Base-by-base conservation (phyloP, 768 basidiomycete species). In the Hericium alpestre region DNA sequence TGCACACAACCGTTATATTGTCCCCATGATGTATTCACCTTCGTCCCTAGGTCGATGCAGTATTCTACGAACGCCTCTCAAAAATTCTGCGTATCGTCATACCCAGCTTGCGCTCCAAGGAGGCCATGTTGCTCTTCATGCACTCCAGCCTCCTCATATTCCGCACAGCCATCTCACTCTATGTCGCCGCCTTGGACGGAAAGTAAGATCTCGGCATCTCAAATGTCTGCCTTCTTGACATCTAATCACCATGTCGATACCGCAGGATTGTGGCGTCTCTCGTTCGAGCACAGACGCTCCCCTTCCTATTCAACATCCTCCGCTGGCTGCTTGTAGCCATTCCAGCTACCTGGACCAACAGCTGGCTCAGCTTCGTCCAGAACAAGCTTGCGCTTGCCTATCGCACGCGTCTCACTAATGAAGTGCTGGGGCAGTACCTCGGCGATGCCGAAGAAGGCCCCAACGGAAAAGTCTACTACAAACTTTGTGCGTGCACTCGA, bases 121-220 rank as follows among this genome's bases (percentile, higher is more conserved):
- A 97, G 69, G 91, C 93, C 0, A 71, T 89, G 54, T 79, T 98
- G 52, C 78, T 99, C 15, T 72, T 84, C 48, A 87, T 91, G 78
- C 94, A 98, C 71, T 90, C 93, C 13, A 83, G 84, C 65, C 77
- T 99, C 57, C 80, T 99, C 55, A 77, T 98, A 13, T 87, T 90
- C 61, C 75, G 95, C 63, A 98, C 95, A 3, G 85, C 90, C 1
- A 86, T 98, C 49, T 94, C 91, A 15, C 74, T 99, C 16, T 97
- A 96, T 66, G 93, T 99, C 51, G 95, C 95, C 6, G 82, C 88
- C 20, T 77, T 98, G 51, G 95, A 98, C 66, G 95, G 95, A 70
- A 86, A 82, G 88, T 90, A 32, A 61, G 64, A 58, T 50, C 27
- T 38, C 43, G 8, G 10, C 38, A 9, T 37, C 27, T 49, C 8